Percentiles rank a stretch among this genome's conserved stretches.
Evolutionary conservation across 2,329 filamentous ascomycete species (phyloP).

Genomic region (Aureobasidium sp.): DNA sequence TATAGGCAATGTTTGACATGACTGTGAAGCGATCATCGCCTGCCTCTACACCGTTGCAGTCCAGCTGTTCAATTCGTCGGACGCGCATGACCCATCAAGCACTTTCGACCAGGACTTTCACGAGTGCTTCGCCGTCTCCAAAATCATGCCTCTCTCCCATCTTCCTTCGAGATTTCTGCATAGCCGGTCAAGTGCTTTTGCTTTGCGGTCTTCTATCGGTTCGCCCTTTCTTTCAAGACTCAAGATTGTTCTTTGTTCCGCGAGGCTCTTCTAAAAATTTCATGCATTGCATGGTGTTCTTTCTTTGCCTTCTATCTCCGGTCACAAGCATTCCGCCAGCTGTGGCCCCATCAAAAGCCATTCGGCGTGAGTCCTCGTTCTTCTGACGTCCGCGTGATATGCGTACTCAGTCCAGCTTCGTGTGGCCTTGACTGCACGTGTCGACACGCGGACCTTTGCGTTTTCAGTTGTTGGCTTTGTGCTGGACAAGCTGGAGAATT

Average conservation of each 20-base stretch:
- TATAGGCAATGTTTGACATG: background rate
- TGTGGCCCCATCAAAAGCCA: background rate
- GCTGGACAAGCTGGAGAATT: background rate
- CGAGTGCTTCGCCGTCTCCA: background rate
- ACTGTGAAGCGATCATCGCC: background rate
- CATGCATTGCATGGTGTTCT: background rate
- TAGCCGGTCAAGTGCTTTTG: background rate
- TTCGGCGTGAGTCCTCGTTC: background rate
- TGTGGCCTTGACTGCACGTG: background rate
- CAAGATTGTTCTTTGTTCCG: background rate
- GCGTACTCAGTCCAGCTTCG: background rate
- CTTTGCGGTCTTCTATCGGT: background rate
- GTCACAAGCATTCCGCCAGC: background rate
- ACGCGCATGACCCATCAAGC: background rate
- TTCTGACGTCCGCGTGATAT: background rate
- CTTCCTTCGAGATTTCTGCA: too few relatives aligned
- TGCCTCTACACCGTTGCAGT: too few relatives aligned
- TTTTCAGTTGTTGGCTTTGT: background rate
- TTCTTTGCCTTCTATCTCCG: background rate
- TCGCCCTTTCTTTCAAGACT: background rate
- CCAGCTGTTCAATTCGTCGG: background rate
- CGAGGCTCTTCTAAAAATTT: background rate
- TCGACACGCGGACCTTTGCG: background rate
- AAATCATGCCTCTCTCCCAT: too few relatives aligned
- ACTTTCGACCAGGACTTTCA: background rate